Evolutionary conservation across 1,284 basidiomycete species (phyloP).

Genomic region (Pseudozyma pruni): DNA sequence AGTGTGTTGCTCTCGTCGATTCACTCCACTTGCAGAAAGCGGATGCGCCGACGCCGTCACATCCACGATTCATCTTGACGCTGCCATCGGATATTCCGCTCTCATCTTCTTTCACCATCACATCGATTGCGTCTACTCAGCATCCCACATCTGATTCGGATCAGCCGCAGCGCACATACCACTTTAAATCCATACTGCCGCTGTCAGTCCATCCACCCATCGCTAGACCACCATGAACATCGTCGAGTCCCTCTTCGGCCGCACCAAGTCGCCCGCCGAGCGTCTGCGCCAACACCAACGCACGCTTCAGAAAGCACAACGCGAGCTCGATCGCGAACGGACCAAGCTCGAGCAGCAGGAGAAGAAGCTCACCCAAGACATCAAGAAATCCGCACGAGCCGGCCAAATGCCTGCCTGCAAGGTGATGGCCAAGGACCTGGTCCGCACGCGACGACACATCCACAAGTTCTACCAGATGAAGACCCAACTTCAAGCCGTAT

Average conservation of each 20-base stretch:
- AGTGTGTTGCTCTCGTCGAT: constrained; percentile 12
- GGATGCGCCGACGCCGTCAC: constrained; percentile 2
- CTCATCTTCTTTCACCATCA: neutral
- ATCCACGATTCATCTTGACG: constrained; percentile 1
- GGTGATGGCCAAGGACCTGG: constrained; percentile 98
- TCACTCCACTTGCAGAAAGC: constrained; percentile 9
- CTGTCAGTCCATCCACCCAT: neutral
- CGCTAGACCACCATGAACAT: constrained; percentile 35
- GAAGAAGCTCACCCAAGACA: constrained; percentile 76
- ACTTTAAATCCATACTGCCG: too few relatives aligned
- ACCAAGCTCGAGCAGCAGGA: constrained; percentile 89
- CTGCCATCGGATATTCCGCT: too few relatives aligned
- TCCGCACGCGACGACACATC: constrained; percentile 91
- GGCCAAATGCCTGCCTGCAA: constrained; percentile 91
- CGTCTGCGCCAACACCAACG: constrained; percentile 95
- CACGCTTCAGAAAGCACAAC: constrained; percentile 92
- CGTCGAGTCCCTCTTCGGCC: constrained; percentile 76
- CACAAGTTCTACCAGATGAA: constrained; percentile 99
- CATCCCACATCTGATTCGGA: constrained; percentile 1
- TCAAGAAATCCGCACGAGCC: constrained; percentile 93
- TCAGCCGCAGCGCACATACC: constrained; percentile 1
- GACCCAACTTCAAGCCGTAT: constrained; percentile 96
- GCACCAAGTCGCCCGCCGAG: constrained; percentile 93
- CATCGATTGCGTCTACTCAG: neutral
- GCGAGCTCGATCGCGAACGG: constrained; percentile 94